Conservation (phyloP, 83 land plant species). For the Isoetes engelmannii region DNA sequence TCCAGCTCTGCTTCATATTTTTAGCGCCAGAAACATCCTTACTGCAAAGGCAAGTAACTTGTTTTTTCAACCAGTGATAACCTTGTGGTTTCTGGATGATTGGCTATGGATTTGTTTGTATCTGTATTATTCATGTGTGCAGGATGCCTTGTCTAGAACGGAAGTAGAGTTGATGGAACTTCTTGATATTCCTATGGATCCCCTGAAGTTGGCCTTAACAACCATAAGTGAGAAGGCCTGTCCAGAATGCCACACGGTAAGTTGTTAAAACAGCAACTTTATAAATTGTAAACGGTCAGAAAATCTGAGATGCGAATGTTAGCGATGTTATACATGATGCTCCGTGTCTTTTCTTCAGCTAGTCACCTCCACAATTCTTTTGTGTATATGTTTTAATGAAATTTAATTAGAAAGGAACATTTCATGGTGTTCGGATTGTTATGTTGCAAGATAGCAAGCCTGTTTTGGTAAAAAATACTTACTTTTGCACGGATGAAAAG, state of each 20-base stretch:
- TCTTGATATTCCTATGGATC: constrained; percentile 52
- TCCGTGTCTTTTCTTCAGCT: too few species aligned
- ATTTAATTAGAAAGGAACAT: too few species aligned
- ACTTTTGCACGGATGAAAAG: too few species aligned
- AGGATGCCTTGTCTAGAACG: constrained; percentile 70
- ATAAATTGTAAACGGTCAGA: too few species aligned
- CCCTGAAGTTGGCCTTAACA: constrained; percentile 41
- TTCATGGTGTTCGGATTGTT: too few species aligned
- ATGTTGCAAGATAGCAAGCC: too few species aligned
- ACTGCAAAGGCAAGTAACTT: constrained; percentile 14
- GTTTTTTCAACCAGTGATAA: background rate
- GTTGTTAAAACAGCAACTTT: background rate
- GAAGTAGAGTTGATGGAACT: constrained; percentile 80
- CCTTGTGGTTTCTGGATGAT: background rate
- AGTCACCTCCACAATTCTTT: background rate
- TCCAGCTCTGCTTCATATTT: background rate
- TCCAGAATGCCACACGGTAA: constrained; percentile 69
- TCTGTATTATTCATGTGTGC: constrained; percentile 5
- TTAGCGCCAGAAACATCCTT: constrained; percentile 7
- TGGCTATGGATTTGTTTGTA: background rate
- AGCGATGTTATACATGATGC: too few species aligned
- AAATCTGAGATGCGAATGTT: too few species aligned
- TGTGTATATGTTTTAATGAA: too few species aligned
- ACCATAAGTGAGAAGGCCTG: constrained; percentile 50
- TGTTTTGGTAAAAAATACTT: background rate